Conservation (phyloP, 108 stramenopile genomes). For the Pelagomonas calceolata region DNA sequence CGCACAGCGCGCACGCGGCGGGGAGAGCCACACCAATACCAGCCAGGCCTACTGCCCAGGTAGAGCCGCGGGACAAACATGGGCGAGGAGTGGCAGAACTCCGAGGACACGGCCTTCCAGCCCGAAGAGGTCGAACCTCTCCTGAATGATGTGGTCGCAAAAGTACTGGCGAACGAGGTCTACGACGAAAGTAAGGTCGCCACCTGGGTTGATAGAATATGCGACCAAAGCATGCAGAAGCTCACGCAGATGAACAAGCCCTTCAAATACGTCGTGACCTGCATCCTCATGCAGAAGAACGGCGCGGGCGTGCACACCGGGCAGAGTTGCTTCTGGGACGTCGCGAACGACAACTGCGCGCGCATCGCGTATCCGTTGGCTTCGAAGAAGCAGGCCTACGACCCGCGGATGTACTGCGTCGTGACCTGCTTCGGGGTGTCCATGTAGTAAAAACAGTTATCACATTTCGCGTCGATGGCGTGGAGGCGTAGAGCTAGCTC, state of each 20-base stretch:
- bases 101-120: slow-evolving; percentile 7
- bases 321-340: not conserved
- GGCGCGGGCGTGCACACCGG: slow-evolving; percentile 19
- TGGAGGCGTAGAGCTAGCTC: too few species aligned
- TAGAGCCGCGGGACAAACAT: too few species aligned
- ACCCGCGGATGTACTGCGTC: too few species aligned
- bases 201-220: slow-evolving; percentile 17
- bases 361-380: too few species aligned
- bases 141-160: slow-evolving; percentile 3
- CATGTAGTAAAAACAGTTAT: too few species aligned
- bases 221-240: slow-evolving; percentile 10
- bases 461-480: too few species aligned
- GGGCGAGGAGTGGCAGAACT: not conserved
- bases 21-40: too few species aligned
- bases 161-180: slow-evolving; percentile 7
- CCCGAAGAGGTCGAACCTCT: slow-evolving; percentile 17
- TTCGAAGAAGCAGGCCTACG: too few species aligned
- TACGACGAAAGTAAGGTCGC: slow-evolving; percentile 19
- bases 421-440: too few species aligned
- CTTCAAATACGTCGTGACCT: slow-evolving; percentile 23
- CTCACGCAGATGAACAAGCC: slow-evolving; percentile 16
- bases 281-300: slow-evolving; percentile 20
- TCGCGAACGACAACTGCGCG: too few species aligned
- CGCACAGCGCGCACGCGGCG: too few species aligned
- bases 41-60: too few species aligned